These are phyloP conservation scores for Brassica nigra DNA, from an alignment of 345 rosid species.

Conservation along the genomic window DNA sequence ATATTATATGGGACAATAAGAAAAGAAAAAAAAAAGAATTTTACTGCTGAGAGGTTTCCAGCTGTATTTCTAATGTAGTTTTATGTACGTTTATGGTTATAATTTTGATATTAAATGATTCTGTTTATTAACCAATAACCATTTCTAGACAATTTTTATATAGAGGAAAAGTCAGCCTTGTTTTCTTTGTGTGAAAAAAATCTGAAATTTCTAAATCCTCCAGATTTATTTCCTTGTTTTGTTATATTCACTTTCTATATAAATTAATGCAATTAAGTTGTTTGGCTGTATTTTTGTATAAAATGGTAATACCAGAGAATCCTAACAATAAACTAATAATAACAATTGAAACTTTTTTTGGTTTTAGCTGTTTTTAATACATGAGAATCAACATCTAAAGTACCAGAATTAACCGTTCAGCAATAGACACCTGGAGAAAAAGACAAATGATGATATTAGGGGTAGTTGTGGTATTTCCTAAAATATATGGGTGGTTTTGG, in stretches of 20 bases:
- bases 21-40: background rate
- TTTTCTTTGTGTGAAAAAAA: background rate
- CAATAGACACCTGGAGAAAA: conserved; percentile 40
- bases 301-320: conserved; percentile 3
- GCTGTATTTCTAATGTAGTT: conserved; percentile 31
- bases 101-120: conserved; percentile 8
- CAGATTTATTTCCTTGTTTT: background rate
- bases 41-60: conserved; percentile 14
- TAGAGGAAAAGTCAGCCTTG: background rate
- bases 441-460: conserved; percentile 32
- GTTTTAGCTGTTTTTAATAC: background rate
- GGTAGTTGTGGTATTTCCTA: conserved; percentile 27
- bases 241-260: background rate
- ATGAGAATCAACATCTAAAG: conserved; percentile 38
- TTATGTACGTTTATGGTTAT: conserved; percentile 13
- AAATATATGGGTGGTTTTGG: conserved; percentile 11
- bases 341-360: background rate
- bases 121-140: conserved; percentile 7
- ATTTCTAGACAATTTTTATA: background rate
- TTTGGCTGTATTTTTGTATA: background rate
- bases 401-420: conserved; percentile 46
- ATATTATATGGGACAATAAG: background rate
- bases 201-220: background rate
- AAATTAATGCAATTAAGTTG: background rate
- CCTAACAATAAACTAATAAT: background rate